A percentile compares a stretch with the other conserved stretches of the same genome.
phyloP scores from a whole-genome alignment of 192 early-diverging fungal genomes.

The Rhizoclosmatium globosum region DNA sequence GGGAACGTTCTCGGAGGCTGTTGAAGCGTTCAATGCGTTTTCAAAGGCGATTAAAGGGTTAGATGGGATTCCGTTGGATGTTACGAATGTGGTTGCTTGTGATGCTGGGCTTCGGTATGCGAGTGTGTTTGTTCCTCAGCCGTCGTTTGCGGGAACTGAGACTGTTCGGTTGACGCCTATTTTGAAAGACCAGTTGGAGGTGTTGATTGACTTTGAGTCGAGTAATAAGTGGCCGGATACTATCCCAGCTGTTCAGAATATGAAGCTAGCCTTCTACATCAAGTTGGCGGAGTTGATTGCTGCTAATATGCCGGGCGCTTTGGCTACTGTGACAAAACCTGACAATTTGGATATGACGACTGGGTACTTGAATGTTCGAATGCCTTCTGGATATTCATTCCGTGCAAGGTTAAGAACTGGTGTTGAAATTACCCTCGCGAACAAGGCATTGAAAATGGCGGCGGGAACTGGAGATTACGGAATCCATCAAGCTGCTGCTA shows the following conservation, averaged over 20 bases:
- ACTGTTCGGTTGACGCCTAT: constrained; percentile 31
- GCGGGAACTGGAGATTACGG: background rate
- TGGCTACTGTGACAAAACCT: constrained; percentile 47
- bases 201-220: constrained; percentile 83
- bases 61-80: constrained; percentile 71
- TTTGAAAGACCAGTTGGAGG: constrained; percentile 60
- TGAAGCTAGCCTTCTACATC: constrained; percentile 89
- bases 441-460: constrained; percentile 53
- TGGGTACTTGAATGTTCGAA: constrained; percentile 68
- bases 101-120: constrained; percentile 74
- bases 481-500: constrained; percentile 18
- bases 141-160: constrained; percentile 42
- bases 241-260: constrained; percentile 82
- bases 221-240: constrained; percentile 92
- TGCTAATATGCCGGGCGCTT: constrained; percentile 55
- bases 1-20: constrained; percentile 69
- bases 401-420: constrained; percentile 80
- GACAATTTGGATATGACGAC: constrained; percentile 37
- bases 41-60: constrained; percentile 66
- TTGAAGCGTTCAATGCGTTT: constrained; percentile 73
- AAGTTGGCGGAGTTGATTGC: constrained; percentile 71
- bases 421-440: constrained; percentile 71
- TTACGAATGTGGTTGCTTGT: constrained; percentile 66
- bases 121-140: constrained; percentile 80
- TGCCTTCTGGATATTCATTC: constrained; percentile 78